phyloP scores from a whole-genome alignment of 495 filamentous ascomycete genomes.

The Aspergillus biplanus region DNA sequence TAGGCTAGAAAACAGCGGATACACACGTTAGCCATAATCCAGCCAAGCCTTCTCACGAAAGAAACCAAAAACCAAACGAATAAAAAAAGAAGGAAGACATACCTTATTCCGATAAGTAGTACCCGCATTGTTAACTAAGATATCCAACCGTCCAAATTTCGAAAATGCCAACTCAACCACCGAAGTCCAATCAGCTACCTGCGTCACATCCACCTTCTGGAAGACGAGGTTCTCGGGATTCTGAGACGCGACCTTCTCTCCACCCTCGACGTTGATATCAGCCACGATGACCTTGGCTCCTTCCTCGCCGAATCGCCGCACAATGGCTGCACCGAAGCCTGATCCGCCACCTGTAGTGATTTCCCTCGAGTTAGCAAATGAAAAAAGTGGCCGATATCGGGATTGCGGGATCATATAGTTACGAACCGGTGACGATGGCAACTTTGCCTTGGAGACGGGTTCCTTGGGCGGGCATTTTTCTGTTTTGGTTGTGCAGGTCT shows the following conservation, averaged over 20 bases:
- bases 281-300: constrained; percentile 61
- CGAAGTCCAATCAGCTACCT: constrained; percentile 50
- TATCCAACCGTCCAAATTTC: constrained; percentile 57
- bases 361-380: background rate
- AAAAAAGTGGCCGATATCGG: constrained; percentile 26
- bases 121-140: constrained; percentile 73
- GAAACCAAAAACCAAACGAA: background rate
- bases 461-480: constrained; percentile 23
- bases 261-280: constrained; percentile 61
- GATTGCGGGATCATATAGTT: background rate
- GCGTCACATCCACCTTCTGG: constrained; percentile 55
- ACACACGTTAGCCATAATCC: background rate
- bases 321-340: constrained; percentile 64
- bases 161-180: constrained; percentile 50
- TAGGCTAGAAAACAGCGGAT: constrained; percentile 42
- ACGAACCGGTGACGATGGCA: constrained; percentile 80
- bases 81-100: constrained; percentile 2
- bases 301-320: constrained; percentile 57
- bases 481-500: constrained; percentile 3
- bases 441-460: constrained; percentile 79
- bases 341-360: constrained; percentile 50
- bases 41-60: background rate
- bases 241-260: constrained; percentile 46
- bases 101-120: constrained; percentile 70
- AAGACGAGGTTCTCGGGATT: constrained; percentile 48